Conservation (phyloP, 306 rosid species). For the Glycine soja region DNA sequence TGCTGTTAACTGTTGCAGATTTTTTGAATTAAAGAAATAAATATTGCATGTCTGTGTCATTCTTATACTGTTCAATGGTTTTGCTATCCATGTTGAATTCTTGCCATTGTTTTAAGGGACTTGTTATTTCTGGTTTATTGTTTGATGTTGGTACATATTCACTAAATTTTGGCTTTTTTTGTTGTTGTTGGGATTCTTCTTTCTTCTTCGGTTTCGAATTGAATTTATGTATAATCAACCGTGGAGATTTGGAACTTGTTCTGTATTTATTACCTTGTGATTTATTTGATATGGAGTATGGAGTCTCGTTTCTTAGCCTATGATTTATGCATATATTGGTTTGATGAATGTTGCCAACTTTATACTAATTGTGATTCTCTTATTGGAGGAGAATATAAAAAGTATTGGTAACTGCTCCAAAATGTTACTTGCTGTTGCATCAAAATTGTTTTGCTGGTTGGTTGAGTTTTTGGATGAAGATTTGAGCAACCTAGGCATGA, state of each 20-base stretch:
- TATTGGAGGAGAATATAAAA: constrained; percentile 9
- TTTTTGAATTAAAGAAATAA: too few relatives aligned
- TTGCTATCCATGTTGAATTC: too few relatives aligned
- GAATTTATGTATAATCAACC: too few relatives aligned
- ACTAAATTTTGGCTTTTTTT: background rate
- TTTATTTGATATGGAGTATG: constrained; percentile 6
- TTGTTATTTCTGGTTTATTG: background rate
- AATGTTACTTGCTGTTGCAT: background rate
- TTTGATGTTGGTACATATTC: background rate
- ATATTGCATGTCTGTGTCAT: background rate
- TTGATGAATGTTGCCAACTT: constrained; percentile 24
- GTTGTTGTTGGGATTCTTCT: background rate
- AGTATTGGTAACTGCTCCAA: constrained; percentile 5
- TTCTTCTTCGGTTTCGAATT: background rate
- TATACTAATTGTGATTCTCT: constrained; percentile 12
- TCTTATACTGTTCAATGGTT: too few relatives aligned
- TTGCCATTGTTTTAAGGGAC: background rate
- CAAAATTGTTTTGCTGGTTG: background rate
- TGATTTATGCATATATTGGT: background rate
- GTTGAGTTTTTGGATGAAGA: constrained; percentile 16
- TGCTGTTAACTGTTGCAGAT: too few relatives aligned
- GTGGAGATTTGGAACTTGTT: background rate
- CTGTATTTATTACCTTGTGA: background rate
- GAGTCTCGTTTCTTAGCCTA: background rate
- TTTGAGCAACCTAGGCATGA: constrained; percentile 7